Evolutionary conservation across 805 yeast species (phyloP).

Genomic region (Pichia insulana): DNA sequence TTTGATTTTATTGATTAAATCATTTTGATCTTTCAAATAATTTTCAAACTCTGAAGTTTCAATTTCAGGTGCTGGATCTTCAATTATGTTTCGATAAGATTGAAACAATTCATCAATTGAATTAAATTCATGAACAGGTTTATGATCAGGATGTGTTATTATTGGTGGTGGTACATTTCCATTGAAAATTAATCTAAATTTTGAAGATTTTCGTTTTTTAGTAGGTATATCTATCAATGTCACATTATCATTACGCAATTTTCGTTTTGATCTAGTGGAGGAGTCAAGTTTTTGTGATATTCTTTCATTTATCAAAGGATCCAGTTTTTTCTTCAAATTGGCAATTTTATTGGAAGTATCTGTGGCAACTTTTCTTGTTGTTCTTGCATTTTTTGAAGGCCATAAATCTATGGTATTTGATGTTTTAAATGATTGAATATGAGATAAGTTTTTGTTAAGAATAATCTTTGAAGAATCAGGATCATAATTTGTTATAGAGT

Average conservation of each 20-base stretch:
- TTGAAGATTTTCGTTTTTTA: not conserved
- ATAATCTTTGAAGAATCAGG: slow-evolving; percentile 33
- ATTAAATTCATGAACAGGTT: slow-evolving; percentile 35
- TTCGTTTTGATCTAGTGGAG: no score
- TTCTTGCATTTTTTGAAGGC: slow-evolving; percentile 22
- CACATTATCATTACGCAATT: no score
- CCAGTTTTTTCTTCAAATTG: slow-evolving; percentile 19
- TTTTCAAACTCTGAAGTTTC: slow-evolving; percentile 50
- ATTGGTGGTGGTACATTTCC: slow-evolving; percentile 36
- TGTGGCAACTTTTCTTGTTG: slow-evolving; percentile 5
- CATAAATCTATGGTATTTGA: slow-evolving; percentile 29
- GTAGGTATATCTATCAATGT: not conserved
- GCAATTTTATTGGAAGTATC: slow-evolving; percentile 5
- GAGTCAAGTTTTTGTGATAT: slow-evolving; percentile 1
- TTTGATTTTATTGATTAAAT: slow-evolving; percentile 34
- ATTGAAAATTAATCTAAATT: slow-evolving; percentile 19
- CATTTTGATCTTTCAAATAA: slow-evolving; percentile 46
- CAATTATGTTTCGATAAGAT: slow-evolving; percentile 54
- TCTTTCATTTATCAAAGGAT: not conserved
- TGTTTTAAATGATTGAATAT: slow-evolving; percentile 26
- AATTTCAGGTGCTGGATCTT: slow-evolving; percentile 38
- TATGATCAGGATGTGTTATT: slow-evolving; percentile 55
- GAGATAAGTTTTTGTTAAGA: slow-evolving; percentile 24
- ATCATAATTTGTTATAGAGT: slow-evolving; percentile 54
- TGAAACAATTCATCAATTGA: slow-evolving; percentile 36